Percentiles rank a stretch among this genome's conserved stretches.
These are phyloP conservation scores for Citrus maxima DNA, from an alignment of 345 rosid genomes.

Conservation along the genomic window DNA sequence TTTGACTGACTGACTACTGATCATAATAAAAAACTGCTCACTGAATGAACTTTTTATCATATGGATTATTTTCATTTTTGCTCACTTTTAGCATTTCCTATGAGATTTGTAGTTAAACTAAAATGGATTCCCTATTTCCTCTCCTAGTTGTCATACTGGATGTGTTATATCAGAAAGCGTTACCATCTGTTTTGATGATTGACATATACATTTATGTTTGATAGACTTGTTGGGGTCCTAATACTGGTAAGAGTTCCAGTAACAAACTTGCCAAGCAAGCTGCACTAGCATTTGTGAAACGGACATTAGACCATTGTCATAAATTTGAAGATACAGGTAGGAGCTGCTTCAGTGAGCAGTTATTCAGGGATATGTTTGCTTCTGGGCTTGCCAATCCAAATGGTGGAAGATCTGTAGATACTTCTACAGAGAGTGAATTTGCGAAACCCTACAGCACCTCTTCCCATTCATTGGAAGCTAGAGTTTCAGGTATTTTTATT, in stretches of 20 bases:
- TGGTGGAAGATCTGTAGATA: slow-evolving; percentile 34
- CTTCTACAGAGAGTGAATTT: slow-evolving; percentile 50
- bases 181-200: slow-evolving; percentile 13
- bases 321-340: slow-evolving; percentile 76
- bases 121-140: neutral
- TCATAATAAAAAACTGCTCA: neutral
- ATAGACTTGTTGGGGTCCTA: slow-evolving; percentile 68
- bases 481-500: slow-evolving; percentile 36
- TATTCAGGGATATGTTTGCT: slow-evolving; percentile 58
- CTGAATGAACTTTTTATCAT: neutral
- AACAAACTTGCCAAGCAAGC: slow-evolving; percentile 86
- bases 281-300: slow-evolving; percentile 71
- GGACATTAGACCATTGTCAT: slow-evolving; percentile 64
- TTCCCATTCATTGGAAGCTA: slow-evolving; percentile 29
- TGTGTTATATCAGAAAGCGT: neutral
- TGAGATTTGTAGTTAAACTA: neutral
- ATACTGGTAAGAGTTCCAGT: slow-evolving; percentile 67
- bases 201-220: slow-evolving; percentile 10
- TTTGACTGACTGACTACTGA: neutral
- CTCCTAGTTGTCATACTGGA: slow-evolving; percentile 1
- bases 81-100: neutral
- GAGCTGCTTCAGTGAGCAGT: slow-evolving; percentile 82
- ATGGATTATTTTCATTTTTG: neutral
- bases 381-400: slow-evolving; percentile 36
- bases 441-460: slow-evolving; percentile 22